Evolutionary conservation across 306 rosid species (phyloP).

Genomic region (Gillenia trifoliata): DNA sequence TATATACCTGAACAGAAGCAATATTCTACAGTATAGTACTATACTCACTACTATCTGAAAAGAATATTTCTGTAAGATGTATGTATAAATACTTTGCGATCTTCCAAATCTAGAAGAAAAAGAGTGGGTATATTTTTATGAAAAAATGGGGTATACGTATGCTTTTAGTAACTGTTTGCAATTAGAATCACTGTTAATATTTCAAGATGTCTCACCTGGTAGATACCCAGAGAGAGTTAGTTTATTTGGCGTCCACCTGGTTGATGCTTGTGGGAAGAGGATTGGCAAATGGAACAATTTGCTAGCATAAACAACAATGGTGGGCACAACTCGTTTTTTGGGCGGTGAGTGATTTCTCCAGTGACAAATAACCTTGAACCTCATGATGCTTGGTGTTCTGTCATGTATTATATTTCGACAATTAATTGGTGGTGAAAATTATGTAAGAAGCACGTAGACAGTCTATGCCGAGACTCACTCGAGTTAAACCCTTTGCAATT

Average conservation of each 20-base stretch:
- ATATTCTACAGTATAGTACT: no score
- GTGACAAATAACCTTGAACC: no score
- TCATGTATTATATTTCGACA: background rate
- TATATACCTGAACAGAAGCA: background rate
- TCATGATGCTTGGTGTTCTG: background rate
- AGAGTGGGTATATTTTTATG: background rate
- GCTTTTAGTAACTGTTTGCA: background rate
- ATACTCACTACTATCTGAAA: background rate
- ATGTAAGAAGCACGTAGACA: no score
- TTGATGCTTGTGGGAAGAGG: background rate
- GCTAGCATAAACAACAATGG: no score
- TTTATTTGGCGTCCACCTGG: background rate
- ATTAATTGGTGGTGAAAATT: no score
- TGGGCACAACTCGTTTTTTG: no score
- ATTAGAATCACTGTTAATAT: background rate
- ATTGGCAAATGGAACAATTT: slow-evolving; percentile 15
- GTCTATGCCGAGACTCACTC: no score
- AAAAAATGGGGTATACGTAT: background rate
- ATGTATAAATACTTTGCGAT: background rate
- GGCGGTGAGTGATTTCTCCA: no score
- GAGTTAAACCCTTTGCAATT: no score
- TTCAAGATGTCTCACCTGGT: background rate
- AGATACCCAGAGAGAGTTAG: background rate
- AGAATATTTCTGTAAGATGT: background rate
- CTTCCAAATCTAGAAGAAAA: background rate